Conservation (phyloP, 2,329 filamentous ascomycete species). For the Neofusicoccum umdonicola region DNA sequence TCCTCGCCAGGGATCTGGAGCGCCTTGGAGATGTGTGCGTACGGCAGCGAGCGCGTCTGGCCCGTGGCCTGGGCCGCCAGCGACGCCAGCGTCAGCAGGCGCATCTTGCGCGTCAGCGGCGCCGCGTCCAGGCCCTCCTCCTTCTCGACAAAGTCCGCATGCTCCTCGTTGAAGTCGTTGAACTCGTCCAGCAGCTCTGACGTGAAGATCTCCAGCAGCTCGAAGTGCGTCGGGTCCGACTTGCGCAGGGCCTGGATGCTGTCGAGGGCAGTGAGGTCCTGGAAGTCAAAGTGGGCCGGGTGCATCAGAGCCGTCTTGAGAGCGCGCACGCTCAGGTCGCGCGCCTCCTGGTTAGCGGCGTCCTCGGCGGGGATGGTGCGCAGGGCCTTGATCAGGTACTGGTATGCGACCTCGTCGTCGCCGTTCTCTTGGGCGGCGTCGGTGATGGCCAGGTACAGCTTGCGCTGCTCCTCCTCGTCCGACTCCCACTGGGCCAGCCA, state of each 20-base stretch:
- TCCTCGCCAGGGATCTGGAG: conserved; percentile 80
- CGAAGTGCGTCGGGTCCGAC: conserved; percentile 79
- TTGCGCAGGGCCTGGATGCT: conserved; percentile 83
- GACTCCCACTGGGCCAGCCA: conserved; percentile 85
- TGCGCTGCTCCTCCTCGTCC: conserved; percentile 77
- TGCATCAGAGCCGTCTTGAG: conserved; percentile 66
- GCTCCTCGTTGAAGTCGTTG: conserved; percentile 90
- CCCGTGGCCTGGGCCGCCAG: conserved; percentile 70
- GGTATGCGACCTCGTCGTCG: conserved; percentile 72
- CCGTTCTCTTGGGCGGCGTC: conserved; percentile 76
- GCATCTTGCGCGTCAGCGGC: conserved; percentile 89
- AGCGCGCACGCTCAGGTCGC: conserved; percentile 60
- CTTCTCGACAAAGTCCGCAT: conserved; percentile 79
- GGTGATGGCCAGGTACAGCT: conserved; percentile 78
- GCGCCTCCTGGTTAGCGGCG: conserved; percentile 53
- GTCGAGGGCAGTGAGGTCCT: conserved; percentile 67
- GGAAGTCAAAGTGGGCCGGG: conserved; percentile 69
- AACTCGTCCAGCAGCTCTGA: conserved; percentile 94
- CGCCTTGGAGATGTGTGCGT: conserved; percentile 77
- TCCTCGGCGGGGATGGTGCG: conserved; percentile 68
- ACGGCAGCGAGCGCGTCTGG: conserved; percentile 82
- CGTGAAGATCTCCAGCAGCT: conserved; percentile 92
- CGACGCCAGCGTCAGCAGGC: conserved; percentile 87
- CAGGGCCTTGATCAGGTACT: conserved; percentile 73
- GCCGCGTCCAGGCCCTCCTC: conserved; percentile 69